Evolutionary conservation across 805 yeast genomes (phyloP).

Genomic region (Brettanomyces custersianus): DNA sequence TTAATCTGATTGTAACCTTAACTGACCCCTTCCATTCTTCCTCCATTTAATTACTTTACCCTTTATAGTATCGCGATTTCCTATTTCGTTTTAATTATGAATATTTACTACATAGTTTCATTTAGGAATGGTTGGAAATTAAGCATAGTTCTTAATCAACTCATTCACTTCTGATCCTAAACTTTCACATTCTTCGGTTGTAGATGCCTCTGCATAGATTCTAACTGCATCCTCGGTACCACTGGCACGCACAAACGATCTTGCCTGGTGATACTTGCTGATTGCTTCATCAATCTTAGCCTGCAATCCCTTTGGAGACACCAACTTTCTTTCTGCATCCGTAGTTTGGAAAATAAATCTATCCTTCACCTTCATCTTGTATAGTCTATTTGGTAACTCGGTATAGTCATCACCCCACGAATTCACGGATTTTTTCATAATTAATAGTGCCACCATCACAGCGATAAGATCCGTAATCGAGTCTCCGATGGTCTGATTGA

Average conservation of each 20-base stretch:
- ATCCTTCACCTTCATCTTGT: slow-evolving; percentile 78
- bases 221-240: slow-evolving; percentile 98
- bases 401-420: slow-evolving; percentile 72
- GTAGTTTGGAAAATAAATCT: slow-evolving; percentile 73
- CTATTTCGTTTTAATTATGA: too few relatives aligned
- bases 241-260: slow-evolving; percentile 93
- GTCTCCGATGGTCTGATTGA: slow-evolving; percentile 98
- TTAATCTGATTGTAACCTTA: too few relatives aligned
- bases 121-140: too few relatives aligned
- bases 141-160: slow-evolving; percentile 21
- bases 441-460: slow-evolving; percentile 56
- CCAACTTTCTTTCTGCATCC: slow-evolving; percentile 79
- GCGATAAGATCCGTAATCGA: slow-evolving; percentile 88
- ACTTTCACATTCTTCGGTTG: slow-evolving; percentile 36
- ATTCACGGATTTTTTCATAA: slow-evolving; percentile 36
- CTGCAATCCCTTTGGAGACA: slow-evolving; percentile 75
- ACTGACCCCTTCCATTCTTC: too few relatives aligned
- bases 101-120: background rate
- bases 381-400: slow-evolving; percentile 80
- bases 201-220: slow-evolving; percentile 83
- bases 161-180: slow-evolving; percentile 33
- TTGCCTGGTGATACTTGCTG: slow-evolving; percentile 44
- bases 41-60: too few relatives aligned
- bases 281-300: slow-evolving; percentile 59
- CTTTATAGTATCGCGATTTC: too few relatives aligned